These are phyloP conservation scores for Plasmodium blacklocki DNA, from an alignment of 169 alveolate genomes.

Conservation along the genomic window DNA sequence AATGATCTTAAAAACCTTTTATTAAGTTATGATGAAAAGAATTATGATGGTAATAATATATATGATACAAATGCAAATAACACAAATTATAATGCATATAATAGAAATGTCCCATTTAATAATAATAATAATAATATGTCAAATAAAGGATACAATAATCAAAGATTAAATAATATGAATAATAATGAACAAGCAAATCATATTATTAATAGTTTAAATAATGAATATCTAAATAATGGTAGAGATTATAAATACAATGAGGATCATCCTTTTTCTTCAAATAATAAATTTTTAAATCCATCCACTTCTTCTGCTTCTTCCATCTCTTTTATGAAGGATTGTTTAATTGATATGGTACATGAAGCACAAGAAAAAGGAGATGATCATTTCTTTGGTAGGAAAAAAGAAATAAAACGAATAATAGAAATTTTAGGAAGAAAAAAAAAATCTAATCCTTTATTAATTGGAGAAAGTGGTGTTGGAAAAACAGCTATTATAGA, in stretches of 20 bases:
- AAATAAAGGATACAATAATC: neutral
- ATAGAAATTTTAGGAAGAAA: conserved; percentile 86
- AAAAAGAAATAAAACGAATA: conserved; percentile 83
- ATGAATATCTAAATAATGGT: conserved; percentile 45
- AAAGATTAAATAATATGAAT: neutral
- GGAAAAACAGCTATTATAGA: conserved; percentile 83
- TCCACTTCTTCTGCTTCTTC: neutral
- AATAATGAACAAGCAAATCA: conserved; percentile 21
- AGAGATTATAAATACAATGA: conserved; percentile 50
- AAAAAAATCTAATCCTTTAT: conserved; percentile 86
- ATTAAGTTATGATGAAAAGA: conserved; percentile 27
- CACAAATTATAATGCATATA: neutral
- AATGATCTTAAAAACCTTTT: conserved; percentile 30
- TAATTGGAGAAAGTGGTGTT: conserved; percentile 82
- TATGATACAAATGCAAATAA: neutral
- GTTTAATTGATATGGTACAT: conserved; percentile 47
- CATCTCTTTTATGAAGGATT: conserved; percentile 36
- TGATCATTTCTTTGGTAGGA: conserved; percentile 78
- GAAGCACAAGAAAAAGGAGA: conserved; percentile 50
- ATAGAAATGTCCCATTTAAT: neutral
- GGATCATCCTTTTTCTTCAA: conserved; percentile 15
- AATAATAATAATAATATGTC: neutral
- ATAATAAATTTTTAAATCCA: conserved; percentile 18
- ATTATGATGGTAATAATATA: neutral
- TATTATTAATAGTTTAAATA: conserved; percentile 25